phyloP scores from a whole-genome alignment of 2,329 filamentous ascomycete genomes.

The Alternaria incomplexa region DNA sequence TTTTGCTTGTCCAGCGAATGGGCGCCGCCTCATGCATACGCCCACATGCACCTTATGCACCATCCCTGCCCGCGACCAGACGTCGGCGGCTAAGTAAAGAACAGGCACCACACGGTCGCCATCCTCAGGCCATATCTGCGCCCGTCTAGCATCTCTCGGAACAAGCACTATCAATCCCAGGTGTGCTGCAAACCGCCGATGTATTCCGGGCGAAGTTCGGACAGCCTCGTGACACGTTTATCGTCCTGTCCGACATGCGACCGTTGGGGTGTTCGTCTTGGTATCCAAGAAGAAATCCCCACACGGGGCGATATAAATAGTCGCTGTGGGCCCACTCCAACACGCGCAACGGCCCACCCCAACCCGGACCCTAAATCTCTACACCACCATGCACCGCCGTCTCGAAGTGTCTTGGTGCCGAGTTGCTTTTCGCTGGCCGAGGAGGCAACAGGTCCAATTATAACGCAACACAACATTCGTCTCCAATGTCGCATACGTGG shows the following conservation, averaged over 20 bases:
- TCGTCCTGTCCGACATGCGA: neutral
- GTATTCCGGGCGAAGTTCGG: neutral
- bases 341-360: slow-evolving; percentile 2
- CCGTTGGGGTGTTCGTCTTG: neutral
- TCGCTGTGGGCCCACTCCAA: neutral
- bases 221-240: neutral
- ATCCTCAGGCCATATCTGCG: neutral
- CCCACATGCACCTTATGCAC: slow-evolving; percentile 14
- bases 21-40: slow-evolving; percentile 13
- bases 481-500: neutral
- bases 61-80: slow-evolving; percentile 14
- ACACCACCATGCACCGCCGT: neutral
- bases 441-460: neutral
- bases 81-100: slow-evolving; percentile 23
- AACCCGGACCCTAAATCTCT: neutral
- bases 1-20: slow-evolving; percentile 23
- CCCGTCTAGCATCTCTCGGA: neutral
- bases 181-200: slow-evolving; percentile 1
- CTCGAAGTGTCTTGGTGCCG: neutral
- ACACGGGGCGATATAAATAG: slow-evolving; percentile 14
- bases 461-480: neutral
- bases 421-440: neutral
- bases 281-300: neutral
- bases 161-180: slow-evolving; percentile 12
- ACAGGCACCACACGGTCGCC: neutral